Conservation (phyloP, 2,329 filamentous ascomycete species). For the Ophiostoma ulmi region DNA sequence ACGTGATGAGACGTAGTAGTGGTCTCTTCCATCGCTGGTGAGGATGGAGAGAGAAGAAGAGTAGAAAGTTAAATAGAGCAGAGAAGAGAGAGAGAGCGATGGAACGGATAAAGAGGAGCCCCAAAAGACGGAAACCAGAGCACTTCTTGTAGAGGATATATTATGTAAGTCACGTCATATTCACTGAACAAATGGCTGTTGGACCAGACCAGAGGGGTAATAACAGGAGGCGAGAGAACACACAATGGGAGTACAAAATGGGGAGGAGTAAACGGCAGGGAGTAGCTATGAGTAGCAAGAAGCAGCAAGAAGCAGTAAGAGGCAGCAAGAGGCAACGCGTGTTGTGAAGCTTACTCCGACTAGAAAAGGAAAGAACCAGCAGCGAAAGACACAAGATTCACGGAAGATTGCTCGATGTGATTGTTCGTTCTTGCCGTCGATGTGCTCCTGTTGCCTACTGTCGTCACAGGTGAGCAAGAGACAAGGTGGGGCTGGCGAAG, state of each 20-base stretch:
- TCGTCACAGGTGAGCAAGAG: conserved; percentile 8
- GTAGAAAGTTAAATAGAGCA: background rate
- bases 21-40: conserved; percentile 27
- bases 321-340: background rate
- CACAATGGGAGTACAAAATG: conserved; percentile 2
- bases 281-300: background rate
- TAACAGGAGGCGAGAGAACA: conserved; percentile 7
- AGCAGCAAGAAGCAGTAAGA: background rate
- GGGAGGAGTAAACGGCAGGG: conserved; percentile 8
- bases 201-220: conserved; percentile 8
- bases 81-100: conserved; percentile 9
- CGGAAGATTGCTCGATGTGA: background rate
- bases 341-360: conserved; percentile 14
- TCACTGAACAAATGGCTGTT: conserved; percentile 20
- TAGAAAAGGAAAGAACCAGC: background rate
- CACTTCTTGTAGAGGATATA: conserved; percentile 17
- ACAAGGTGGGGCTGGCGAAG: conserved; percentile 7
- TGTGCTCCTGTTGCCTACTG: conserved; percentile 14
- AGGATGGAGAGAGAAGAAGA: conserved; percentile 12
- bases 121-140: conserved; percentile 18
- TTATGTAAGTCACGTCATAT: conserved; percentile 26
- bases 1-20: conserved; percentile 23
- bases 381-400: background rate
- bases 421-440: conserved; percentile 13
- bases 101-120: background rate